Evolutionary conservation across 2,329 filamentous ascomycete species (phyloP), one percentile per base, ranked within the genome.

Genomic region (Laburnicola sp.): DNA sequence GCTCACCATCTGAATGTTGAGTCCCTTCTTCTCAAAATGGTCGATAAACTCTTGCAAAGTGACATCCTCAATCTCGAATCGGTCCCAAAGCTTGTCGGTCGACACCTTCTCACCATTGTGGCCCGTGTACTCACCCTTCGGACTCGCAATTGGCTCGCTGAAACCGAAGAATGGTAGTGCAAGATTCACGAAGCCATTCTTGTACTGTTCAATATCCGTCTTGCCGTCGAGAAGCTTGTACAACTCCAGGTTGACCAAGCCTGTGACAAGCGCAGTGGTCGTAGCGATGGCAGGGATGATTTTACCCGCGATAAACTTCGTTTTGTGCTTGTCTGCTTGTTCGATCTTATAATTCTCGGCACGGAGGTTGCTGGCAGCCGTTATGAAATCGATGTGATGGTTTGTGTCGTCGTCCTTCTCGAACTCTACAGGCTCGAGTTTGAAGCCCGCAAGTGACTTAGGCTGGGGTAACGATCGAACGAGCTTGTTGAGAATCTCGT

Each of bases 371-470:
- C 92, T 97, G 59, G 92, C 92, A 1, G 92, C 91, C 6, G 94
- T 95, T 76, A 99, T 97, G 79, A 99, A 99, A 75, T 97, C 94
- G 66, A 99, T 99, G 79, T 99, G 94, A 75, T 94, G 85, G 75
- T 99, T 99, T 44, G 88, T 90, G 74, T 99, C 95, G 66, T 99
- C 94, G 60, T 99, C 94, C 81, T 99, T 99, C 76, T 99, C 91
- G 66, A 99, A 99, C 65, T 97, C 94, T 4, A 97, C 94, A 2
- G 93, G 89, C 50, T 86, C 85, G 45, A 99, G 79, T 75, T 92
- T 92, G 82, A 95, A 96, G 28, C 91, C 91, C 25, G 89, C 87
- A 43, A 99, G 78, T 35, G 86, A 85, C 70, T 88, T 92, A 11
- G 93, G 86, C 4, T 86, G 78, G 1, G 94, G 94, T 28, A 99